These are phyloP conservation scores for Talaromyces amestolkiae DNA, from an alignment of 2,329 filamentous ascomycete genomes.

Conservation along the genomic window DNA sequence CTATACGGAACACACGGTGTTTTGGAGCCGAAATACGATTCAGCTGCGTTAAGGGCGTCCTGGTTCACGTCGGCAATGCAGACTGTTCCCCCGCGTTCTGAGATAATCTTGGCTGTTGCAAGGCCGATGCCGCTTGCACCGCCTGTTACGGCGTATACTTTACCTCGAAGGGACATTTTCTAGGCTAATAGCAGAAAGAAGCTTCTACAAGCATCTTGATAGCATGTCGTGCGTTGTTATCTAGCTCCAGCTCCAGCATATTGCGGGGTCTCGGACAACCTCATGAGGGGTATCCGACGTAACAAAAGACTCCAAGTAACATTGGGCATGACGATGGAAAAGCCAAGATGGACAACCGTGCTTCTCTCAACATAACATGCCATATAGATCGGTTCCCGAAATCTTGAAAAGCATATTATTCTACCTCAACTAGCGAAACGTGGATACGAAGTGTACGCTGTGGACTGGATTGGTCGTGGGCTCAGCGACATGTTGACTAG, in stretches of 20 bases:
- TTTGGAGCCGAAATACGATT: not conserved
- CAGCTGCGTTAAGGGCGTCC: not conserved
- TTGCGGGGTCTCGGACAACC: too few relatives aligned
- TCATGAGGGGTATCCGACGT: too few relatives aligned
- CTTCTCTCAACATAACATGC: too few relatives aligned
- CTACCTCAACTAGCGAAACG: not conserved
- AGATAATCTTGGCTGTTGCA: constrained; percentile 5
- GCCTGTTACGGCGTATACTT: constrained; percentile 7
- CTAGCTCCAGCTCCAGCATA: not conserved
- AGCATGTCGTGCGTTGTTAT: not conserved
- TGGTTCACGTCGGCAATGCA: constrained; percentile 3
- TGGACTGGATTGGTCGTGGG: not conserved
- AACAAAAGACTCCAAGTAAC: too few relatives aligned
- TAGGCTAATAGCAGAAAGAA: not conserved
- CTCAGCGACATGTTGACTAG: not conserved
- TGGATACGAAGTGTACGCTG: not conserved
- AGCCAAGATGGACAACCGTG: too few relatives aligned
- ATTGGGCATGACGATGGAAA: too few relatives aligned
- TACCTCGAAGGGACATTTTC: not conserved
- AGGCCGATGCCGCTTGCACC: constrained; percentile 13
- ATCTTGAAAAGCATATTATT: not conserved
- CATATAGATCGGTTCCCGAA: too few relatives aligned
- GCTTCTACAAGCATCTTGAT: not conserved
- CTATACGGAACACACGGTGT: not conserved
- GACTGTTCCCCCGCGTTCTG: constrained; percentile 1